phyloP scores from a whole-genome alignment of 768 basidiomycete genomes.

The Austroboletus festivus region DNA sequence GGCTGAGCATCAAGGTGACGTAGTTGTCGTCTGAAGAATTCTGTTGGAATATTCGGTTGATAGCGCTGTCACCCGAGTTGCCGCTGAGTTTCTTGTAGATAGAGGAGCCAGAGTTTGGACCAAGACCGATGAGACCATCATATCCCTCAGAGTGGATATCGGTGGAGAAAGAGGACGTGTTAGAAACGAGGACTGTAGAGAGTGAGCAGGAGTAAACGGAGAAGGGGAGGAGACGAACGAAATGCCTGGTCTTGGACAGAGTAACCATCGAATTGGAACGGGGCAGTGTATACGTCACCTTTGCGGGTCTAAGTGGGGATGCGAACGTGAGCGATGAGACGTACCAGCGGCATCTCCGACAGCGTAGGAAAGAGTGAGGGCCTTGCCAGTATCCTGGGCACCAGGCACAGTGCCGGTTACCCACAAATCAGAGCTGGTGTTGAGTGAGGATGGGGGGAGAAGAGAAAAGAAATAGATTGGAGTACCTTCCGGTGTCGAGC shows the following conservation, averaged over 20 bases:
- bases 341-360: conserved; percentile 63
- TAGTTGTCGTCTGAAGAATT: conserved; percentile 55
- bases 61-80: conserved; percentile 50
- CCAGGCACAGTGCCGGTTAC: conserved; percentile 49
- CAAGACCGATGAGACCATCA: conserved; percentile 72
- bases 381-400: conserved; percentile 54
- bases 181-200: conserved; percentile 54
- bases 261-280: conserved; percentile 53
- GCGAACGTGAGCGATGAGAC: conserved; percentile 6
- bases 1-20: conserved; percentile 65
- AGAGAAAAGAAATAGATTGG: neutral
- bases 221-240: conserved; percentile 38
- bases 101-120: conserved; percentile 70
- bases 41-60: conserved; percentile 64
- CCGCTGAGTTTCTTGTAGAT: conserved; percentile 55
- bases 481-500: conserved; percentile 75
- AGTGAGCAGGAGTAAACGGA: neutral
- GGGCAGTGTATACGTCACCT: conserved; percentile 57
- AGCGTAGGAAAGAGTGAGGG: conserved; percentile 60
- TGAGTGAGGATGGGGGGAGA: conserved; percentile 3
- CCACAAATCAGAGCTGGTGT: conserved; percentile 71
- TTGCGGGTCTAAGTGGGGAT: neutral
- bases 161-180: conserved; percentile 61
- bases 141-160: conserved; percentile 60
- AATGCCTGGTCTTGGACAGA: conserved; percentile 65